These are phyloP conservation scores for Jatropha multifida DNA, from an alignment of 441 rosid species.

Conservation along the genomic window DNA sequence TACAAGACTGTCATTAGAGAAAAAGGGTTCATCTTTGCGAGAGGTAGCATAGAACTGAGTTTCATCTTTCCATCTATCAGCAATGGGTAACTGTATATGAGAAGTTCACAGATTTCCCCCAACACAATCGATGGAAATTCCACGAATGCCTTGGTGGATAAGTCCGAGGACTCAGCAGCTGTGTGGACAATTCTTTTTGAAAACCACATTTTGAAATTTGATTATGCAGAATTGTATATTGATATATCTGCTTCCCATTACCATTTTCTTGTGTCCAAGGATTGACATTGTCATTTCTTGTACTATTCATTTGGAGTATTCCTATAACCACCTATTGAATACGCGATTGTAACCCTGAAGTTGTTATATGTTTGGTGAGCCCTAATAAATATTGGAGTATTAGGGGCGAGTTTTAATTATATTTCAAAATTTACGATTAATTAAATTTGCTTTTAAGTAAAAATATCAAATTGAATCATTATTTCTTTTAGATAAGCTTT, in stretches of 20 bases:
- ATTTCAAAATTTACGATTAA: too few species aligned
- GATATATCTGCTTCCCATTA: background rate
- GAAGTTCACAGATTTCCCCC: background rate
- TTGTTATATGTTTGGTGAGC: background rate
- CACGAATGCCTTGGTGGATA: too few species aligned
- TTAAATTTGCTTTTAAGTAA: too few species aligned
- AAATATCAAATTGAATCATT: too few species aligned
- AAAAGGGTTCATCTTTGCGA: conserved; percentile 42
- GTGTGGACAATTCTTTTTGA: background rate
- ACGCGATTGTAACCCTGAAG: background rate
- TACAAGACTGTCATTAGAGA: conserved; percentile 51
- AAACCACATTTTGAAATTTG: background rate
- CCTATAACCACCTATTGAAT: background rate
- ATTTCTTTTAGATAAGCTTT: too few species aligned
- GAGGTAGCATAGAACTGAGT: conserved; percentile 37
- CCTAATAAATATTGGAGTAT: too few species aligned
- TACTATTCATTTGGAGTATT: too few species aligned
- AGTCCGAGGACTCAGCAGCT: too few species aligned
- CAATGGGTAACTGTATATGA: background rate
- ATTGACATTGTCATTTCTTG: background rate
- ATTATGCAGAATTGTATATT: background rate
- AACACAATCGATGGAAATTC: too few species aligned
- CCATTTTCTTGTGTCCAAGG: background rate
- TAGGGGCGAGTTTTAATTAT: too few species aligned
- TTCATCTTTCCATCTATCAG: background rate